Percentiles rank a stretch among this genome's conserved stretches.
These are phyloP conservation scores for Cystoisospora suis DNA, from an alignment of 169 alveolate species.

Conservation along the genomic window DNA sequence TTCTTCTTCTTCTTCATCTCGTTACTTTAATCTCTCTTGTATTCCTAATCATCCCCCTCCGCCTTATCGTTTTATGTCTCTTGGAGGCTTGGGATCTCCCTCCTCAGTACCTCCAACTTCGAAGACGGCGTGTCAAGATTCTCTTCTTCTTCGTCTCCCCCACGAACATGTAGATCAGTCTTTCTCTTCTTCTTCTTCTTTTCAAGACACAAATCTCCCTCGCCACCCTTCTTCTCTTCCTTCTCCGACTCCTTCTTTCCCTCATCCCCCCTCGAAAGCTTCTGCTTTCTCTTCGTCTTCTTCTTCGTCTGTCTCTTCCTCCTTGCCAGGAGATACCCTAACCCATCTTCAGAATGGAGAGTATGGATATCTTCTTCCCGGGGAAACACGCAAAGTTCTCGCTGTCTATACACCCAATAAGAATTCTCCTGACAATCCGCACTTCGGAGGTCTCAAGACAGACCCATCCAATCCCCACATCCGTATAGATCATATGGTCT, in stretches of 20 bases:
- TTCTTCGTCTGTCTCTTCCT: neutral
- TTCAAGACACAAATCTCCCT: too few species aligned
- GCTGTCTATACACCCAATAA: conserved; percentile 5
- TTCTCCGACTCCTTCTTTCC: neutral
- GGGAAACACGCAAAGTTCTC: conserved; percentile 52
- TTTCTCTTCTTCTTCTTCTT: neutral
- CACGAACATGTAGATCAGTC: neutral
- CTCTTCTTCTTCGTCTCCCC: conserved; percentile 36
- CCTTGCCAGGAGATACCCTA: neutral
- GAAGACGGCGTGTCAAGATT: too few species aligned
- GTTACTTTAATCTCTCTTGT: too few species aligned
- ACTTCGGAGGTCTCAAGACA: neutral
- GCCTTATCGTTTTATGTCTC: too few species aligned
- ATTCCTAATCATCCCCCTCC: too few species aligned
- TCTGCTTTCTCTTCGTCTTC: neutral
- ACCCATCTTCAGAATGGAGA: neutral
- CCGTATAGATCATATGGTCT: conserved; percentile 22
- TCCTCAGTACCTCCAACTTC: too few species aligned
- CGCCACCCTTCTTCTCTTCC: neutral
- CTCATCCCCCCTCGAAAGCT: neutral
- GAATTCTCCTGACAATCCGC: neutral
- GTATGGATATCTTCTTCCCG: conserved; percentile 29
- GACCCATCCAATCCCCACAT: neutral
- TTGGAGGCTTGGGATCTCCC: too few species aligned
- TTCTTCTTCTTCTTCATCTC: too few species aligned